Conservation (phyloP, 2,329 filamentous ascomycete species). For the Aspergillus sp. region DNA sequence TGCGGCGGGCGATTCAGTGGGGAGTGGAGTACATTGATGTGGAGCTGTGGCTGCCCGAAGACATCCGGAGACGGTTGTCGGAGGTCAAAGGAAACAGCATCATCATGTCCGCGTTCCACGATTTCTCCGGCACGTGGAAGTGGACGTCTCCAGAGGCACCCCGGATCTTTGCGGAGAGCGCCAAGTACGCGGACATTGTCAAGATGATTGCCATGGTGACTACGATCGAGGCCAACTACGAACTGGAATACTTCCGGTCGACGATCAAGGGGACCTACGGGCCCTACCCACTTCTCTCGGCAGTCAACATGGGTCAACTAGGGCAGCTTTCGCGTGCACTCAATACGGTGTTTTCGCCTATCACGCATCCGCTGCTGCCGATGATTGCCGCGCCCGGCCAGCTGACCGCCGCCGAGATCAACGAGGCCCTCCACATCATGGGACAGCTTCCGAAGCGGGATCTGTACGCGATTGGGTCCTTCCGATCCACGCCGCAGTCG, state of each 20-base stretch:
- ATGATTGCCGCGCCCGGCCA: slow-evolving; percentile 84
- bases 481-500: slow-evolving; percentile 72
- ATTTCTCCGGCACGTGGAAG: slow-evolving; percentile 80
- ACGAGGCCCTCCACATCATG: slow-evolving; percentile 73
- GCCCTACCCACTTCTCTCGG: slow-evolving; percentile 73
- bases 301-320: slow-evolving; percentile 83
- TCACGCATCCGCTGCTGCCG: slow-evolving; percentile 80
- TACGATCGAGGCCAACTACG: slow-evolving; percentile 82
- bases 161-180: slow-evolving; percentile 69
- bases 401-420: slow-evolving; percentile 82
- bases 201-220: slow-evolving; percentile 88
- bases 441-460: slow-evolving; percentile 77
- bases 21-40: slow-evolving; percentile 89
- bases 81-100: slow-evolving; percentile 74
- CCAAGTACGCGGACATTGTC: slow-evolving; percentile 77
- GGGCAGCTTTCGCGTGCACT: slow-evolving; percentile 81
- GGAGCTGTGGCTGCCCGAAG: slow-evolving; percentile 80
- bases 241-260: slow-evolving; percentile 85
- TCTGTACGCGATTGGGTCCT: slow-evolving; percentile 77
- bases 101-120: slow-evolving; percentile 90
- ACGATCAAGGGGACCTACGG: slow-evolving; percentile 67
- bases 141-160: slow-evolving; percentile 76
- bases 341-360: slow-evolving; percentile 84
- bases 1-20: slow-evolving; percentile 84
- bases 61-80: slow-evolving; percentile 67